Evolutionary conservation across 1,284 basidiomycete genomes (phyloP).

Genomic region (Microbotryum saponariae): DNA sequence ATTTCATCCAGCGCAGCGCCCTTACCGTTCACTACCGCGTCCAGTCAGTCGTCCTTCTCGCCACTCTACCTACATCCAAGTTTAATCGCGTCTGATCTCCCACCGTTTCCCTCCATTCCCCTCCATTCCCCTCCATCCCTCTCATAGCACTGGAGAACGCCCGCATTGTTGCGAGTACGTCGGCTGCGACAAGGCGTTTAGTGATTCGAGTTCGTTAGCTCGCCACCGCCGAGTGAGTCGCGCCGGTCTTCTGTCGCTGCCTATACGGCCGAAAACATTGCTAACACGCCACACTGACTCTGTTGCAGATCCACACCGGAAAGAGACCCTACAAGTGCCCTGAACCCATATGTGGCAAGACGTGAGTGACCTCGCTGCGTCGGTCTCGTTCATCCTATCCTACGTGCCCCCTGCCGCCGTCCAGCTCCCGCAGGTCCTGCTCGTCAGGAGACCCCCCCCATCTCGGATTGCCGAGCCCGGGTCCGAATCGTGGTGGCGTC

Average conservation of each 20-base stretch:
- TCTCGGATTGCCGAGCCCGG: no score
- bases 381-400: no score
- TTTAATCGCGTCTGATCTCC: neutral
- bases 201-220: slow-evolving; percentile 44
- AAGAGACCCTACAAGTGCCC: slow-evolving; percentile 41
- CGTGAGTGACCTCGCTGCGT: slow-evolving; percentile 25
- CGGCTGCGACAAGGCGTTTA: slow-evolving; percentile 47
- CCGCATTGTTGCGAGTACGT: slow-evolving; percentile 48
- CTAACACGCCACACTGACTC: neutral
- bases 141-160: slow-evolving; percentile 48
- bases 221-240: slow-evolving; percentile 21
- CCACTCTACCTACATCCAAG: neutral
- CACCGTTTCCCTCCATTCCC: neutral
- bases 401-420: no score
- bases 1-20: slow-evolving; percentile 38
- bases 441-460: no score
- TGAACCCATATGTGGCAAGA: slow-evolving; percentile 28
- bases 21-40: slow-evolving; percentile 37
- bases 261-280: neutral
- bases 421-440: no score
- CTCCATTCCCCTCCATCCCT: neutral
- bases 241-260: neutral
- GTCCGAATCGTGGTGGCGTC: no score
- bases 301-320: slow-evolving; percentile 35
- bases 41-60: slow-evolving; percentile 24